Evolutionary conservation across 2,329 filamentous ascomycete species (phyloP).

Genomic region (Pleoardoris graminearum): DNA sequence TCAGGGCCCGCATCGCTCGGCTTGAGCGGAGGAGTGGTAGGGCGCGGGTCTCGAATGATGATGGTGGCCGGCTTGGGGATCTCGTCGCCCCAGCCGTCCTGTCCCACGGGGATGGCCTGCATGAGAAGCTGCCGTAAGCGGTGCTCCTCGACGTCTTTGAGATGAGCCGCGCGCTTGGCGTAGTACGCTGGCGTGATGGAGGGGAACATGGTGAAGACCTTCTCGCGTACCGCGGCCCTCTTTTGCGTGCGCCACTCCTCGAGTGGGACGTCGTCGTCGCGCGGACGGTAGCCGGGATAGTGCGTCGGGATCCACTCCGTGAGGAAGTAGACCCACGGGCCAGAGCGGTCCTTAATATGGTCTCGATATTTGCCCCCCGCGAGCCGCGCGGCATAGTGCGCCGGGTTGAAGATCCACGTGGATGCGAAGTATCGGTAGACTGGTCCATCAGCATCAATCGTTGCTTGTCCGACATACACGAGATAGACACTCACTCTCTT

Average conservation of each 20-base stretch:
- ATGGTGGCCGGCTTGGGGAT: conserved; percentile 13
- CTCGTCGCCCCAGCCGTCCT: conserved; percentile 18
- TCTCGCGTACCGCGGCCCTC: conserved; percentile 20
- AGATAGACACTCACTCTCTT: too few relatives aligned
- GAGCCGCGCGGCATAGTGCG: conserved; percentile 25
- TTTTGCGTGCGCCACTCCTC: conserved; percentile 23
- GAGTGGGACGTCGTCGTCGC: conserved; percentile 8
- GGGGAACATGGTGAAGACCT: conserved; percentile 30
- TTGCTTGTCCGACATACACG: too few relatives aligned
- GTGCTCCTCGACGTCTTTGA: conserved; percentile 25
- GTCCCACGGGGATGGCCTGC: conserved; percentile 20
- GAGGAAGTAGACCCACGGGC: conserved; percentile 26
- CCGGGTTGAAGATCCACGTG: conserved; percentile 32
- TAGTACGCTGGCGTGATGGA: conserved; percentile 21
- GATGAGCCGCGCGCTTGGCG: conserved; percentile 18
- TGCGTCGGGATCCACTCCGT: conserved; percentile 26
- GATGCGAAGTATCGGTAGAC: conserved; percentile 26
- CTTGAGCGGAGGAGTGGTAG: too few relatives aligned
- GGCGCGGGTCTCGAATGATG: conserved; percentile 4
- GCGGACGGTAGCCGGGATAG: conserved; percentile 16
- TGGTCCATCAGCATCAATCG: too few relatives aligned
- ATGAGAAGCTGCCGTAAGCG: conserved; percentile 21
- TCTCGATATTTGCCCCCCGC: conserved; percentile 23
- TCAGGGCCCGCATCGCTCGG: too few relatives aligned
- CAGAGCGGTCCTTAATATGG: conserved; percentile 20